Evolutionary conservation across 306 rosid genomes (phyloP), one percentile per base, ranked within the genome.

Genomic region (Ormosia semicastrata): DNA sequence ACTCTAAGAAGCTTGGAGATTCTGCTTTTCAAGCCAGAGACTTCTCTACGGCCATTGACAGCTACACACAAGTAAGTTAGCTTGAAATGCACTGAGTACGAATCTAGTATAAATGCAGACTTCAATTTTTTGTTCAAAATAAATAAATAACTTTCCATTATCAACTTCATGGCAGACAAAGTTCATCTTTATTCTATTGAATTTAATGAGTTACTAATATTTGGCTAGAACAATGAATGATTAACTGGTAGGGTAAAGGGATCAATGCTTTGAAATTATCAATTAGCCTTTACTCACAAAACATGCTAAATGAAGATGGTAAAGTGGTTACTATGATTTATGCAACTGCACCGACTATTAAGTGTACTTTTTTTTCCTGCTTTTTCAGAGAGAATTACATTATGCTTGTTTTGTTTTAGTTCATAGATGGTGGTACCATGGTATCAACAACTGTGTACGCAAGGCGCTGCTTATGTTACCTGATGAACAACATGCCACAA

Each of bases 361-460:
- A 24, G 57, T 24, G 24, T 24, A 24, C 24, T 24, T 24, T 24
- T 24, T 24, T 24, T 24, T 1, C 24, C 24, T 24, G 24, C 24
- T 24, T 24, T 24, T 24, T 24, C 24, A 33, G 29, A 75, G 8
- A 36, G 56, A 66, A 47, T 46, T 44, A 67, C 13, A 60, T 1
- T 0, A 36, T 79, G 66, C 81, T 70, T 83, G 36, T 80, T 70
- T 43, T 66, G 75, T 80, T 85, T 85, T 83, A 94, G 99, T 93
- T 96, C 89, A 92, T 94, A 2, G 98, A 96, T 9, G 92, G 90
- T n/a, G 98, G 97, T 37, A 90, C 97, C 15, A 93, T 96, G 97
- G 82, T 96, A 73, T 96, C 98, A 0, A 98, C 99, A 62, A 96
- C 99, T 0, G 95, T 87, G 56, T 90, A 91, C 30, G 99, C 97